phyloP scores from a whole-genome alignment of 2,329 filamentous ascomycete genomes.

The Cadophora luteo-olivacea region DNA sequence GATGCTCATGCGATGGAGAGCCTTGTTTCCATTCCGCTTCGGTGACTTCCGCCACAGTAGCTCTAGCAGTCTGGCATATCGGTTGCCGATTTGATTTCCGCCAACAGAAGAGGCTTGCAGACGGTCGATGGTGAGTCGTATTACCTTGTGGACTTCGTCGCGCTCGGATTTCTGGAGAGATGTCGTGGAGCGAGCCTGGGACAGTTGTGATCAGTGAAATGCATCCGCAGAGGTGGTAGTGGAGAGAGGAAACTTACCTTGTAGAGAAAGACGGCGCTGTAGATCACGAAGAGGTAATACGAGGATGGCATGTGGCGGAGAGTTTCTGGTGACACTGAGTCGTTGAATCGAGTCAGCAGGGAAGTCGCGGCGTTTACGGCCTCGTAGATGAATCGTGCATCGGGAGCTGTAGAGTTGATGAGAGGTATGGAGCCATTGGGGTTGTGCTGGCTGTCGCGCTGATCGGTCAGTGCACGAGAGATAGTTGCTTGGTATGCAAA shows the following conservation, averaged over 20 bases:
- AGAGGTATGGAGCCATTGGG: constrained; percentile 42
- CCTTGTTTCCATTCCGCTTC: constrained; percentile 22
- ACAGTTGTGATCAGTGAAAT: background rate
- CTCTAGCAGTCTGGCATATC: constrained; percentile 66
- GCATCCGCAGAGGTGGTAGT: background rate
- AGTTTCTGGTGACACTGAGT: constrained; percentile 62
- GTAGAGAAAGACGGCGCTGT: constrained; percentile 69
- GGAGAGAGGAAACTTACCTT: constrained; percentile 54
- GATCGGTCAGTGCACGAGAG: constrained; percentile 51
- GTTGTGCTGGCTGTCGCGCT: constrained; percentile 48
- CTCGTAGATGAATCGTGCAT: constrained; percentile 71
- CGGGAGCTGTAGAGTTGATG: constrained; percentile 60
- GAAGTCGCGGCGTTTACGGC: constrained; percentile 69
- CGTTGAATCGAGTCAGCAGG: constrained; percentile 64
- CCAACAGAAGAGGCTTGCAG: constrained; percentile 64
- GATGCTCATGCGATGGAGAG: constrained; percentile 19
- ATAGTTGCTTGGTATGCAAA: constrained; percentile 78
- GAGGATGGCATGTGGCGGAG: constrained; percentile 69
- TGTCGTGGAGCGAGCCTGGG: constrained; percentile 38
- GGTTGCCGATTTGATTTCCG: constrained; percentile 63
- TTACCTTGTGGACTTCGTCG: constrained; percentile 60
- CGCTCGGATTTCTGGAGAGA: constrained; percentile 51
- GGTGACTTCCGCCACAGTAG: constrained; percentile 60
- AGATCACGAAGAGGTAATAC: constrained; percentile 68
- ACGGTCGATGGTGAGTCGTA: constrained; percentile 64